These are phyloP conservation scores for Spiromastix sp. DNA, from an alignment of 2,329 filamentous ascomycete species.

Conservation along the genomic window DNA sequence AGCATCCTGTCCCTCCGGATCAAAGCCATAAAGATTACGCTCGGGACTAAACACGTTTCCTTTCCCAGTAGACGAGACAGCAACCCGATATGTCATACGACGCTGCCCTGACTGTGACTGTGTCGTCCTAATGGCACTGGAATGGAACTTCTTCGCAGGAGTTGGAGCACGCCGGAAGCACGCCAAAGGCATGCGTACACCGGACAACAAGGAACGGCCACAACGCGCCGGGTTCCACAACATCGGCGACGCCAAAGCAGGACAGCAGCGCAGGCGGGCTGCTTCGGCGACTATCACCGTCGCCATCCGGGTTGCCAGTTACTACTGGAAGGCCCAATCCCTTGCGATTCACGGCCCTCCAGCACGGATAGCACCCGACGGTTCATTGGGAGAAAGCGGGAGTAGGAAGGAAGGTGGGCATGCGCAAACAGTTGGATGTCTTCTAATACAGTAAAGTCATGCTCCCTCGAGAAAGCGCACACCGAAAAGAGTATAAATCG, in stretches of 20 bases:
- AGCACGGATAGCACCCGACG: constrained; percentile 6
- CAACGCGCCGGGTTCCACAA: constrained; percentile 7
- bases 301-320: constrained; percentile 21
- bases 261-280: constrained; percentile 18
- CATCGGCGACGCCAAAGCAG: constrained; percentile 1
- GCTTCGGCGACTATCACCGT: constrained; percentile 19
- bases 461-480: no score
- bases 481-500: no score
- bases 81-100: constrained; percentile 56
- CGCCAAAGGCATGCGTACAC: no score
- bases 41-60: constrained; percentile 56
- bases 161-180: no score
- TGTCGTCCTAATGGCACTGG: no score
- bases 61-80: constrained; percentile 67
- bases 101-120: no score
- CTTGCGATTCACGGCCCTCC: constrained; percentile 15
- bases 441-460: no score
- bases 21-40: constrained; percentile 64
- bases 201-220: no score
- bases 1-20: constrained; percentile 35
- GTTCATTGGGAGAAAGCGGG: constrained; percentile 11
- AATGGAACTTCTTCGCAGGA: no score
- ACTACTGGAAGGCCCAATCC: constrained; percentile 13
- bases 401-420: not conserved
- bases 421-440: no score